These are phyloP conservation scores for Heterobasidion parviporum DNA, from an alignment of 1,284 basidiomycete genomes.

Conservation along the genomic window DNA sequence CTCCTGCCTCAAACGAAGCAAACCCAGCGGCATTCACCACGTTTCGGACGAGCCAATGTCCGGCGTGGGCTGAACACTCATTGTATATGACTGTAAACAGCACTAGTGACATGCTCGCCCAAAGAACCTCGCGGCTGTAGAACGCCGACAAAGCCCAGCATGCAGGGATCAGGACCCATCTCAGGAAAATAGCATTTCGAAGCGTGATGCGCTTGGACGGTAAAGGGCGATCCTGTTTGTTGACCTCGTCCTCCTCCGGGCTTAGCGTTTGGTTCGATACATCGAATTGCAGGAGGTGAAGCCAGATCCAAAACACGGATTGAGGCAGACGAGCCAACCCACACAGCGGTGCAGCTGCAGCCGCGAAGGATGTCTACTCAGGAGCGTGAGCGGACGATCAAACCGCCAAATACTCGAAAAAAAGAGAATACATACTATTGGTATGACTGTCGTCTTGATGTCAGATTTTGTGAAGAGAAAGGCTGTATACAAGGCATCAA, in stretches of 20 bases:
- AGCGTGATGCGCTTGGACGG: slow-evolving; percentile 31
- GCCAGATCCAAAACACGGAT: slow-evolving; percentile 31
- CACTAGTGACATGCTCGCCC: slow-evolving; percentile 23
- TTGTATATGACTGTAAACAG: slow-evolving; percentile 26
- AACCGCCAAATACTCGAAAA: neutral
- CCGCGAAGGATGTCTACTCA: slow-evolving; percentile 26
- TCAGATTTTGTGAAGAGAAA: slow-evolving; percentile 35
- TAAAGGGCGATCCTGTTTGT: slow-evolving; percentile 37
- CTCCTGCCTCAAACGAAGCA: slow-evolving; percentile 28
- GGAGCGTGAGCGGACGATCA: neutral
- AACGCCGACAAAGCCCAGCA: slow-evolving; percentile 24
- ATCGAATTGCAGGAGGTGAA: slow-evolving; percentile 32
- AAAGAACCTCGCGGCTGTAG: slow-evolving; percentile 21
- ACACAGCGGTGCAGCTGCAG: slow-evolving; percentile 23
- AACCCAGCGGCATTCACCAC: slow-evolving; percentile 30
- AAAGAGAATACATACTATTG: slow-evolving; percentile 22
- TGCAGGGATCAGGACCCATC: slow-evolving; percentile 25
- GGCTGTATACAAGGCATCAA: slow-evolving; percentile 15
- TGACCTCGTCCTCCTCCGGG: slow-evolving; percentile 31
- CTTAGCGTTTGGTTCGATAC: slow-evolving; percentile 34
- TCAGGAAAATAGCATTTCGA: slow-evolving; percentile 21
- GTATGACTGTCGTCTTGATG: slow-evolving; percentile 29
- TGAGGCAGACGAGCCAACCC: slow-evolving; percentile 16
- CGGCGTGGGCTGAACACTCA: slow-evolving; percentile 23
- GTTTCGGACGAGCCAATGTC: slow-evolving; percentile 29